Base-by-base conservation (phyloP, 2,329 filamentous ascomycete species). In the Tolypocladium ovalisporum region DNA sequence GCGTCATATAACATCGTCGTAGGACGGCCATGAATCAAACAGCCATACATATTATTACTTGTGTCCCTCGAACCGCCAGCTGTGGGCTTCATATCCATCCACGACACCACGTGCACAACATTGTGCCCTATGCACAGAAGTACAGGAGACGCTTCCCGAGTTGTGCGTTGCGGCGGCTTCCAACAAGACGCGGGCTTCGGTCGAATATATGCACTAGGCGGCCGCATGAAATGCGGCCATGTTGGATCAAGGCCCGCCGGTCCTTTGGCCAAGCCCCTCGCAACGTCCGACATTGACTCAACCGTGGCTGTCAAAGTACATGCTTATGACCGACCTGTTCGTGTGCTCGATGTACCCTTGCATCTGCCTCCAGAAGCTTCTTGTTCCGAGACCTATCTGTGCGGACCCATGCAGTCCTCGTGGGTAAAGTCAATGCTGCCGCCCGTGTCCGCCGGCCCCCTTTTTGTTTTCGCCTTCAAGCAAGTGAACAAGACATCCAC, bases 171-270 rank as follows among this genome's bases (percentile, higher is more conserved):
- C n/a, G 47, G 47, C 47, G 29, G 32, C 4, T 34, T 51, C 29
- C 29, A n/a, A n/a, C 47, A n/a, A 17, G 29, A 22, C 47, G 9
- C 13, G 29, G 13, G 9, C 47, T 34, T 13, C 12, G 27, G 19
- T 34, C 22, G 36, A 22, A 29, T 29, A 24, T 37, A 54, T 39
- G 37, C 52, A 54, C 22, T 8, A 36, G 54, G 29, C 47, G 56
- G 56, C 56, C 51, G 52, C 56, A 34, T 57, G 4, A 13, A 5
- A 57, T 57, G 56, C 56, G 56, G 56, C 56, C 56, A 40, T n/a
- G 9, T 49, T 40, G 44, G 49, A 54, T 32, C 13, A 51, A 57
- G 12, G 34, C 22, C 40, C 40, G 22, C 40, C 40, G 12, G n/a
- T 13, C 40, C 40, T 24, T 6, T 44, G 22, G 40, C 47, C 47